Evolutionary conservation across 768 basidiomycete genomes (phyloP).

Genomic region (Podaxis sp.): DNA sequence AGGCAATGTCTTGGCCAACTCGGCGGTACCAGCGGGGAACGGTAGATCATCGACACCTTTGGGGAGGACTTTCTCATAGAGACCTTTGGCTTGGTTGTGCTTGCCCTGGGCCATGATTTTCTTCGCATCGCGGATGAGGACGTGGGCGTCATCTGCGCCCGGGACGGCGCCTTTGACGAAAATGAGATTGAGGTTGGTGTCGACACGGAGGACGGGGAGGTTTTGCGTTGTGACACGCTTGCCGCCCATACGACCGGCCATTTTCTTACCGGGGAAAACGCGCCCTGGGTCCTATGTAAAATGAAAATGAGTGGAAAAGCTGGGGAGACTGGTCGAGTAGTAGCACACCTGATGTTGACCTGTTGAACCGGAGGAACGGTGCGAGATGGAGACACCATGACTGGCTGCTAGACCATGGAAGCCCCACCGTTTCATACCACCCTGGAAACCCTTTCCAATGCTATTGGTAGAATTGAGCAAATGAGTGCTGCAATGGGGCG

Average conservation of each 20-base stretch:
- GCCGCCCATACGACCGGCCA: conserved; percentile 93
- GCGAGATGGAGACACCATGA: conserved; percentile 95
- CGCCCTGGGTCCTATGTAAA: conserved; percentile 84
- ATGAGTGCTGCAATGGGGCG: background rate
- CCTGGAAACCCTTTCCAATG: conserved; percentile 96
- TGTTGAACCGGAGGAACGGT: conserved; percentile 90
- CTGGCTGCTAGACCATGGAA: conserved; percentile 90
- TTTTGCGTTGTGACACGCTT: conserved; percentile 84
- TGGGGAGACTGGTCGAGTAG: background rate
- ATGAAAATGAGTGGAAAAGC: background rate
- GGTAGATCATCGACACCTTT: conserved; percentile 84
- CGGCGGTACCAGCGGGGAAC: conserved; percentile 86
- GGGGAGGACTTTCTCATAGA: conserved; percentile 76
- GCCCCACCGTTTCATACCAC: conserved; percentile 95
- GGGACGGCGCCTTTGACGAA: conserved; percentile 93
- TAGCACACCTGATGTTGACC: conserved; percentile 86
- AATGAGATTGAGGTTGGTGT: conserved; percentile 81
- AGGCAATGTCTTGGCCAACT: conserved; percentile 68
- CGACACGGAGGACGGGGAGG: conserved; percentile 84
- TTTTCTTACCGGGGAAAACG: conserved; percentile 96
- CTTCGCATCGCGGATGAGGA: conserved; percentile 85
- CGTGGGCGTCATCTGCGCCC: conserved; percentile 85
- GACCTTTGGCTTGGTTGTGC: conserved; percentile 67
- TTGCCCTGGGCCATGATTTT: conserved; percentile 71
- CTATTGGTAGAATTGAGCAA: conserved; percentile 37